Base-by-base conservation (phyloP, 495 filamentous ascomycete species). In the Massariosphaeria phaeospora region DNA sequence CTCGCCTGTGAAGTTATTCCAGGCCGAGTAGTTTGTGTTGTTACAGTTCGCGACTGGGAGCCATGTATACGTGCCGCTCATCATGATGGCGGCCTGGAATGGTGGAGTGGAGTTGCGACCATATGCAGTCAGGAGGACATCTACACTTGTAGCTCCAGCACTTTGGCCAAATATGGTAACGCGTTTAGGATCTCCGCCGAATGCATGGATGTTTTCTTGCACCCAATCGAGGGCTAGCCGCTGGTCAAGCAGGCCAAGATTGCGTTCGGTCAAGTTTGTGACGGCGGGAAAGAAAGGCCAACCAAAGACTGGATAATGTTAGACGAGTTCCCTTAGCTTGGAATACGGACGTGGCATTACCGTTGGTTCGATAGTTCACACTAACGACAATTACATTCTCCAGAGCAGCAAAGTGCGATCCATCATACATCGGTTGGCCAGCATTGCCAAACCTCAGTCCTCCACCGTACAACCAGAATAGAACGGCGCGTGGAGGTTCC, bases 401-500 rank as follows among this genome's bases (percentile, higher is more conserved):
- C 5, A 54, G 12, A 2, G 34, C 56, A 13, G 60, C 56, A 27
- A 63, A 60, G 34, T 47, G 40, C 5, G 49, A 31, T 1, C 60
- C 60, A 26, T 59, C 52, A 33, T 63, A 63, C 24, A 31, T 10
- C 0, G 41, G 60, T n/a, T 29, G 42, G 9, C 48, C 23, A 11
- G 42, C 23, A 25, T 49, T 23, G 3, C 60, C 60, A 41, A 57
- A 57, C 26, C 41, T 52, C 21, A 39, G 52, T 2, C 47, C 60
- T 3, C 60, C 60, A 17, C 60, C 60, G 41, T 60, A 63, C 24
- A 63, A 60, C 60, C 60, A 63, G 44, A 40, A 57, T 36, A 63
- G 26, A 13, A 63, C 60, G 10, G 60, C 45, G 15, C n/a, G 48
- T 80, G 4, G 77, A 66, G 17, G 69, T 66, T 0, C 72, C 48